Conservation (phyloP, 768 basidiomycete species). For the Dioszegia aurantiaca region DNA sequence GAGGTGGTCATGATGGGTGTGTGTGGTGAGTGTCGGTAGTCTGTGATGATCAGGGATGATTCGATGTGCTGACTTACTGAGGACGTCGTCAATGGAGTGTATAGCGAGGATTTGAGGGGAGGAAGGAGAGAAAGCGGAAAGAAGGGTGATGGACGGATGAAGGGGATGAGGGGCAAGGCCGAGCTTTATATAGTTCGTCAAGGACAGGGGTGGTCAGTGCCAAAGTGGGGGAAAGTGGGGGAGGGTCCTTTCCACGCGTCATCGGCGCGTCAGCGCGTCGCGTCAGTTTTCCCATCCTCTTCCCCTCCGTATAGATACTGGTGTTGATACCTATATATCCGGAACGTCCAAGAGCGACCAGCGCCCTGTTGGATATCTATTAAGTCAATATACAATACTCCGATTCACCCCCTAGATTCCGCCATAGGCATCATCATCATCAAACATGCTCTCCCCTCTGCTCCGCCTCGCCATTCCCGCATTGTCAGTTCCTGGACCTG, state of each 20-base stretch:
- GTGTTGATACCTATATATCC: background rate
- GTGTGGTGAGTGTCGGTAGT: no score
- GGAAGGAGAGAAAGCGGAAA: background rate
- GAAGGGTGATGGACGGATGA: conserved; percentile 1
- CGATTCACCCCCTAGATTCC: conserved; percentile 31
- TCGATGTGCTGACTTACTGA: no score
- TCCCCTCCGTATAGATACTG: background rate
- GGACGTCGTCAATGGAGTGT: no score
- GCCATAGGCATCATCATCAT: conserved; percentile 44
- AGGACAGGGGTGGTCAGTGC: no score
- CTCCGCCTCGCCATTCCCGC: conserved; percentile 15
- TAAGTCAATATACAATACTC: conserved; percentile 3
- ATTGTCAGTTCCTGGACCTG: conserved; percentile 6
- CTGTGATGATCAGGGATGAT: no score
- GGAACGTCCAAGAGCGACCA: conserved; percentile 13
- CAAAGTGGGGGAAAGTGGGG: conserved; percentile 14
- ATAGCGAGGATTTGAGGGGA: no score
- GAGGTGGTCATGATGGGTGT: background rate
- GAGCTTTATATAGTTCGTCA: no score
- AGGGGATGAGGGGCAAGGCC: background rate
- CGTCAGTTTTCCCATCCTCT: background rate
- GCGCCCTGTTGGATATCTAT: conserved; percentile 10
- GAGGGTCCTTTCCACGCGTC: background rate
- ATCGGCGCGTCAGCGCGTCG: background rate
- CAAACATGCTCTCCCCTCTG: conserved; percentile 28